Conservation (phyloP, 2,329 filamentous ascomycete genomes). For the Aureobasidium musti region DNA sequence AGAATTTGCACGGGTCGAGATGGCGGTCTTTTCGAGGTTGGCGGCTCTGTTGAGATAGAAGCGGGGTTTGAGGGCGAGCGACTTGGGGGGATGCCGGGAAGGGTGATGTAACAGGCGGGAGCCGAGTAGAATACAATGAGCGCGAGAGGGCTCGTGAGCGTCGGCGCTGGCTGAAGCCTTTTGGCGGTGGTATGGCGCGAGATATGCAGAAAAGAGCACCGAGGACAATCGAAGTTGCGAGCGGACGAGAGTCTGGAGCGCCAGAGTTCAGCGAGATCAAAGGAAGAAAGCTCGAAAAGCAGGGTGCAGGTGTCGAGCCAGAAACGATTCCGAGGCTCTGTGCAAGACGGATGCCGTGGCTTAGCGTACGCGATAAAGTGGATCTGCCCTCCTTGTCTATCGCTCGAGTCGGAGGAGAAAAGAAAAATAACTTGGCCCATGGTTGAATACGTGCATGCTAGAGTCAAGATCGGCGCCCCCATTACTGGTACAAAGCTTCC, state of each 20-base stretch:
- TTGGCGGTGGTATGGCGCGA: background rate
- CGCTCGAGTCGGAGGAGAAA: slow-evolving; percentile 12
- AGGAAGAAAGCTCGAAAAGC: slow-evolving; percentile 25
- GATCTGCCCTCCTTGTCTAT: slow-evolving; percentile 17
- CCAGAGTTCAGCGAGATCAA: background rate
- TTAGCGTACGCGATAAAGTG: slow-evolving; percentile 16
- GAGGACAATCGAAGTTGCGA: background rate
- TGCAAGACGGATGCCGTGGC: slow-evolving; percentile 20
- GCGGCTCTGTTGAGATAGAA: slow-evolving; percentile 1
- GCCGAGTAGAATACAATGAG: background rate
- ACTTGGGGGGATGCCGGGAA: slow-evolving; percentile 13
- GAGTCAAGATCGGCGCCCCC: slow-evolving; percentile 25
- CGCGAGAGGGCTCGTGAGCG: slow-evolving; percentile 6
- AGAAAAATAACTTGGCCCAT: slow-evolving; percentile 23
- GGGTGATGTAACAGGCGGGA: slow-evolving; percentile 10
- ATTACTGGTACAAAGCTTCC: slow-evolving; percentile 8
- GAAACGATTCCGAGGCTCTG: slow-evolving; percentile 25
- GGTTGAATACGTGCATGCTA: background rate
- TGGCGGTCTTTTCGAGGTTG: background rate
- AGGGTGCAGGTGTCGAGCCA: slow-evolving; percentile 14
- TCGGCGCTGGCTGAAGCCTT: slow-evolving; percentile 5
- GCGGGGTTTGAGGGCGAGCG: slow-evolving; percentile 13
- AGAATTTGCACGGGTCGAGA: slow-evolving; percentile 14
- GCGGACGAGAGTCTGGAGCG: background rate
- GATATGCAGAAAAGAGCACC: background rate